Evolutionary conservation across 2,329 filamentous ascomycete genomes (phyloP), one percentile per base, ranked within the genome.

Genomic region (Zalaria obscura): DNA sequence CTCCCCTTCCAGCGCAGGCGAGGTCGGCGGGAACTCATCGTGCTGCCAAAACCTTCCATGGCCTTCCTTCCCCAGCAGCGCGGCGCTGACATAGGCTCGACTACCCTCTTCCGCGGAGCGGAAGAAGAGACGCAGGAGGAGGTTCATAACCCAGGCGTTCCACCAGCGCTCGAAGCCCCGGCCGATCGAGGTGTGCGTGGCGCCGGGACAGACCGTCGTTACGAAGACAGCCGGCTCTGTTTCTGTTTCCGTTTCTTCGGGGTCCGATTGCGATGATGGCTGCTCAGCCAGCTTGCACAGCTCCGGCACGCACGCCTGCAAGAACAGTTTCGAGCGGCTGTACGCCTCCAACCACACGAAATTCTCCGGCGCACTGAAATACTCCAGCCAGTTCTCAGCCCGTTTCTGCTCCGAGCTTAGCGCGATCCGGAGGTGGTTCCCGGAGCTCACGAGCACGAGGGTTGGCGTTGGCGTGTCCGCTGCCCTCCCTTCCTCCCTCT

Each of bases 31-130:
- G 5, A 62, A 48, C 38, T 47, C 42, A 38, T 62, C 58, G 32
- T 55, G 47, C 39, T 58, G 50, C 57, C 58, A 63, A 37, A 62
- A 62, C 7, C 54, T 49, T 5, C 55, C 58, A 40, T 62, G 57
- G 1, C 51, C 47, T 25, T 45, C 48, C 43, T 60, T 56, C 5
- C 59, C 59, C 35, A 58, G 51, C 2, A 48, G 52, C 1, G 57
- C 55, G 5, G 53, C 59, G 35, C 58, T 61, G 26, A 62, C 45
- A n/a, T 58, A 42, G 18, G 48, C 43, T 37, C 60, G 50, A 3
- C 57, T 51, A 4, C 56, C 59, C 38, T 57, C 46, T 27, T 53
- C 51, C 4, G 55, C 43, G 7, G 52, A 49, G 34, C 52, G 48
- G 46, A 55, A 49, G 27, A 53, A 27, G 40, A 49, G 31, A 32